Conservation (phyloP, 192 early-diverging fungal species). For the Coemansia sp. region DNA sequence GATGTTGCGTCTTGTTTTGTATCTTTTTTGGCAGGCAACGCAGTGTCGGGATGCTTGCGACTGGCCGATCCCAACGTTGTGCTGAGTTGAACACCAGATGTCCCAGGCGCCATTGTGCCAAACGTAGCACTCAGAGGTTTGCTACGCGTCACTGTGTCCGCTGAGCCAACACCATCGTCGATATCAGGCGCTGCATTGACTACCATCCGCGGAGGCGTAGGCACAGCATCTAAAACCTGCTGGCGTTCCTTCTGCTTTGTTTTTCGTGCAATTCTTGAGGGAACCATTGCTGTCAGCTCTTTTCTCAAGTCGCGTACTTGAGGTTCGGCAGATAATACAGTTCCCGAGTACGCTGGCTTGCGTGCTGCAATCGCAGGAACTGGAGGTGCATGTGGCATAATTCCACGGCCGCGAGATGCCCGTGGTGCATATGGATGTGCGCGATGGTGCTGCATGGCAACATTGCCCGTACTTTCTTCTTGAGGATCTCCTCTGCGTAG, state of each 20-base stretch:
- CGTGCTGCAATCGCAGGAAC: background rate
- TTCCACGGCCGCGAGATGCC: background rate
- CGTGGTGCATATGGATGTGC: slow-evolving; percentile 13
- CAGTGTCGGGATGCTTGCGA: background rate
- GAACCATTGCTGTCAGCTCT: slow-evolving; percentile 72
- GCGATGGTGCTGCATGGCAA: background rate
- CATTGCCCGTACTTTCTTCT: background rate
- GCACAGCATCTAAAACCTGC: slow-evolving; percentile 39
- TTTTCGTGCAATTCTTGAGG: slow-evolving; percentile 60
- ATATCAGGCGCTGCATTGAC: slow-evolving; percentile 74
- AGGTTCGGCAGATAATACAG: slow-evolving; percentile 72
- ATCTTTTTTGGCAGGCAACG: background rate
- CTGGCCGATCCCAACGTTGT: background rate
- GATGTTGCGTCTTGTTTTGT: slow-evolving; percentile 14
- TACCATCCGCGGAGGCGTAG: slow-evolving; percentile 56
- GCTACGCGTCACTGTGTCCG: background rate
- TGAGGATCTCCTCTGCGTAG: background rate
- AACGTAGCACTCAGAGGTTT: background rate
- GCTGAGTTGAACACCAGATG: background rate
- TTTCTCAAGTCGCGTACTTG: slow-evolving; percentile 78
- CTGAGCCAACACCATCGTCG: slow-evolving; percentile 39
- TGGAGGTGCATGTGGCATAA: background rate
- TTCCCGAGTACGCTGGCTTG: slow-evolving; percentile 9
- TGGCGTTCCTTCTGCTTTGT: slow-evolving; percentile 41
- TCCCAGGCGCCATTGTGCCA: background rate